Conservation (phyloP, 148 eudicot genomes). For the Nepenthes mirabilis region DNA sequence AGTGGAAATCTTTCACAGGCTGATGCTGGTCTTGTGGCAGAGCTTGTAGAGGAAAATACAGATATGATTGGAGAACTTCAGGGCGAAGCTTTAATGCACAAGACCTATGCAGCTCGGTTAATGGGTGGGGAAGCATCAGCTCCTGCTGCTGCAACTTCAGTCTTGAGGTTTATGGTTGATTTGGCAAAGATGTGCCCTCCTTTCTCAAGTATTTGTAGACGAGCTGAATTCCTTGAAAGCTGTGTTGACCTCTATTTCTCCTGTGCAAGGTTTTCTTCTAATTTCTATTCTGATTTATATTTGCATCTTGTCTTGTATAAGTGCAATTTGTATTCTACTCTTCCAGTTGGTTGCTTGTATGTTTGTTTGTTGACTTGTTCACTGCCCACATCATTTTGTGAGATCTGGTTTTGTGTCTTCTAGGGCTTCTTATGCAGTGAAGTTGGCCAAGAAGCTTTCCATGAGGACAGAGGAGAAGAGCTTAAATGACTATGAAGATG, state of each 20-base stretch:
- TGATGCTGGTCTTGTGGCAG: constrained; percentile 77
- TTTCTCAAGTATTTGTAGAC: constrained; percentile 82
- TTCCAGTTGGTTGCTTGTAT: not conserved
- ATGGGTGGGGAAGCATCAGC: constrained; percentile 99
- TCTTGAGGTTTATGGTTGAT: constrained; percentile 96
- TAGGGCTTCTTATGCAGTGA: constrained; percentile 94
- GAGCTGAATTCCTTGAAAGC: constrained; percentile 81
- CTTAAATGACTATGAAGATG: constrained; percentile 59
- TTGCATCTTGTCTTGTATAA: not conserved
- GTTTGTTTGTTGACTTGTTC: constrained; percentile 1
- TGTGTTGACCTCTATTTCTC: constrained; percentile 93
- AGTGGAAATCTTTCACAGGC: constrained; percentile 80
- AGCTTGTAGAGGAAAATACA: constrained; percentile 63
- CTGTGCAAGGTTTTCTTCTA: constrained; percentile 62
- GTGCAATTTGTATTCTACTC: too few species aligned
- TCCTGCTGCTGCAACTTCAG: constrained; percentile 95
- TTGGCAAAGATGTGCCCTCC: constrained; percentile 86
- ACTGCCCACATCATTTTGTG: not conserved
- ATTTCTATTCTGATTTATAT: not conserved
- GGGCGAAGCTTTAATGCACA: constrained; percentile 98
- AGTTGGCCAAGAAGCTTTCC: constrained; percentile 66
- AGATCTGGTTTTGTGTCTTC: constrained; percentile 8
- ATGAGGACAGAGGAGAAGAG: constrained; percentile 66
- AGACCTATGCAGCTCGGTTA: constrained; percentile 91
- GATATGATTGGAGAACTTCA: constrained; percentile 97